Percentiles rank a stretch among this genome's conserved stretches.
Evolutionary conservation across 2,329 filamentous ascomycete genomes (phyloP).

Genomic region (Didymella keratinophila): DNA sequence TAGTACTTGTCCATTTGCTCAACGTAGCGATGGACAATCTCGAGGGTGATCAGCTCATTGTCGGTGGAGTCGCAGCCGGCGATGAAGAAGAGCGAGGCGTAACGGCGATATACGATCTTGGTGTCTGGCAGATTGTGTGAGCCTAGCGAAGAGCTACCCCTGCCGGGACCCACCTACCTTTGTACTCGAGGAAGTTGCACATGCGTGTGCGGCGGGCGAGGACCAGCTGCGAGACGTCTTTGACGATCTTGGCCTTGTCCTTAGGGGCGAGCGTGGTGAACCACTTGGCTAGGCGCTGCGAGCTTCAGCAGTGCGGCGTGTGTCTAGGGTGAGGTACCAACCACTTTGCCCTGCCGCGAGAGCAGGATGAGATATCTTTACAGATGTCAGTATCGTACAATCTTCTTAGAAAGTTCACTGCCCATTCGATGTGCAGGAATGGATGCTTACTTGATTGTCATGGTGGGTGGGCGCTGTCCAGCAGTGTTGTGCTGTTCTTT

Average conservation of each 20-base stretch:
- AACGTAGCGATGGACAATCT: slow-evolving; percentile 98
- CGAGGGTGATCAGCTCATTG: slow-evolving; percentile 97
- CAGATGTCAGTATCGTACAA: slow-evolving; percentile 19
- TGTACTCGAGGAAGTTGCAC: slow-evolving; percentile 99
- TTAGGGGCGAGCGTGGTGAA: slow-evolving; percentile 97
- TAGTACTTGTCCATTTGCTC: slow-evolving; percentile 99
- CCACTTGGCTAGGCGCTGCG: slow-evolving; percentile 96
- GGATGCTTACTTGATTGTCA: slow-evolving; percentile 64
- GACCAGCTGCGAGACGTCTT: slow-evolving; percentile 97
- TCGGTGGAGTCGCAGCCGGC: slow-evolving; percentile 96
- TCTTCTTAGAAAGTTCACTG: too few species aligned
- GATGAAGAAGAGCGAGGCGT: slow-evolving; percentile 99
- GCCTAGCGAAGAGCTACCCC: slow-evolving; percentile 27
- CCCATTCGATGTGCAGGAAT: neutral
- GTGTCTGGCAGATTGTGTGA: slow-evolving; percentile 70
- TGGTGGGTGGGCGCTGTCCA: slow-evolving; percentile 38
- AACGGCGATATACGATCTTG: slow-evolving; percentile 98
- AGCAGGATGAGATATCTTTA: slow-evolving; percentile 93
- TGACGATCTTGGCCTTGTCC: slow-evolving; percentile 99
- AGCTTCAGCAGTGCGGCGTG: slow-evolving; percentile 42
- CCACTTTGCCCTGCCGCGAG: slow-evolving; percentile 98
- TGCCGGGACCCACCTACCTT: slow-evolving; percentile 67
- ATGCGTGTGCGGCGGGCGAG: slow-evolving; percentile 95
- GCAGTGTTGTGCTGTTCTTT: slow-evolving; percentile 16
- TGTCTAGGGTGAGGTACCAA: slow-evolving; percentile 61